Conservation (phyloP, 106 monocot species). For the Xerophyta viscosa region DNA sequence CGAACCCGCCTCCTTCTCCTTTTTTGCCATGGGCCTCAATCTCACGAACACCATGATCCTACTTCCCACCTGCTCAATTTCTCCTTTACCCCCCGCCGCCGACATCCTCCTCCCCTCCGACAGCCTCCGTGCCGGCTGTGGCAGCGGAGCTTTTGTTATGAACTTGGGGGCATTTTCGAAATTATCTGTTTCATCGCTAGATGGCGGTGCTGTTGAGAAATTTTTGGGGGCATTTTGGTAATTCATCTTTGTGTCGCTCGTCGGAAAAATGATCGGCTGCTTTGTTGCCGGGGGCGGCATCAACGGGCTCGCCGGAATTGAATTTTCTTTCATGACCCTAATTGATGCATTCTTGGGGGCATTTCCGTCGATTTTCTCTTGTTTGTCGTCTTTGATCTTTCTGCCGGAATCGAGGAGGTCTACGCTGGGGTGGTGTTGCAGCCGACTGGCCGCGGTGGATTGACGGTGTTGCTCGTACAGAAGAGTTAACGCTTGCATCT, state of each 20-base stretch:
- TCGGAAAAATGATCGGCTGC: conserved; percentile 12
- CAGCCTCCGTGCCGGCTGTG: conserved; percentile 18
- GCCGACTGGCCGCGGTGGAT: conserved; percentile 9
- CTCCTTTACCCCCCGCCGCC: conserved; percentile 3
- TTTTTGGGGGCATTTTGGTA: too few relatives aligned
- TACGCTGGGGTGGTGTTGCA: conserved; percentile 29
- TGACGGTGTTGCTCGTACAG: conserved; percentile 82
- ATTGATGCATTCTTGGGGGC: too few relatives aligned
- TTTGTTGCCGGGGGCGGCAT: conserved; percentile 9
- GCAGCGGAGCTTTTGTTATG: conserved; percentile 31
- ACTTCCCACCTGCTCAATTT: conserved; percentile 22
- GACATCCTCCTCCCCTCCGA: conserved; percentile 11
- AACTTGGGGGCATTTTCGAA: background rate
- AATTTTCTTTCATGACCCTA: conserved; percentile 26
- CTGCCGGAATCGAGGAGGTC: conserved; percentile 29
- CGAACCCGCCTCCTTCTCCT: conserved; percentile 79
- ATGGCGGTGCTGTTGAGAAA: background rate
- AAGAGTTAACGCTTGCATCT: conserved; percentile 80
- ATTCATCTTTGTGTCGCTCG: conserved; percentile 54
- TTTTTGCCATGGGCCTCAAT: conserved; percentile 82
- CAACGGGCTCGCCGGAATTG: conserved; percentile 4
- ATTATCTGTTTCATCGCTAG: conserved; percentile 31
- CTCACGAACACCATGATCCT: conserved; percentile 53
- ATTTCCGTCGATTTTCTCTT: conserved; percentile 11
- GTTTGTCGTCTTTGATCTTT: conserved; percentile 17